These are phyloP conservation scores for Rhizoclosmatium globosum DNA, from an alignment of 192 early-diverging fungal species.

Conservation along the genomic window DNA sequence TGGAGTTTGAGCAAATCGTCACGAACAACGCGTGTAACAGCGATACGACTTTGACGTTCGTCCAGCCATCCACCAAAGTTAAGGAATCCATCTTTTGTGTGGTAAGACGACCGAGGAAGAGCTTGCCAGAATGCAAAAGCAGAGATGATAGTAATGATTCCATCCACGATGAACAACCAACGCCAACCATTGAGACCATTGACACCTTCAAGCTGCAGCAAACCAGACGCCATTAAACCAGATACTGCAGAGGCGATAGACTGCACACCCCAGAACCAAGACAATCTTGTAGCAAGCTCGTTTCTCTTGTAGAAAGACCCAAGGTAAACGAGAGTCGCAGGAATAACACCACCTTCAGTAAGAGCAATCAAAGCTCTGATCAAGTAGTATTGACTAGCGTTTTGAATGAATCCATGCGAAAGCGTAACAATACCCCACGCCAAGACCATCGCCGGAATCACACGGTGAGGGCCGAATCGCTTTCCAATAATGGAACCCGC, in stretches of 20 bases:
- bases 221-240: no score
- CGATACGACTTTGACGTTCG: slow-evolving; percentile 63
- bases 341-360: slow-evolving; percentile 37
- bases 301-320: slow-evolving; percentile 30
- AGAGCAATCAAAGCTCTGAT: slow-evolving; percentile 21
- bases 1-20: slow-evolving; percentile 62
- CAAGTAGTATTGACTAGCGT: slow-evolving; percentile 9
- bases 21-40: no score
- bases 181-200: slow-evolving; percentile 68
- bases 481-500: slow-evolving; percentile 21
- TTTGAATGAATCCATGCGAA: background rate
- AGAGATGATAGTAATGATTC: slow-evolving; percentile 58
- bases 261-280: slow-evolving; percentile 35
- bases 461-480: slow-evolving; percentile 29
- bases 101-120: slow-evolving; percentile 58
- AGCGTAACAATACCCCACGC: slow-evolving; percentile 23
- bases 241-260: slow-evolving; percentile 54
- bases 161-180: slow-evolving; percentile 74
- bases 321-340: slow-evolving; percentile 34
- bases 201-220: slow-evolving; percentile 59
- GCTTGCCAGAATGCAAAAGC: slow-evolving; percentile 64
- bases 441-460: slow-evolving; percentile 33
- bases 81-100: no score
- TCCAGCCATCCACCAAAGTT: slow-evolving; percentile 25
- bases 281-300: slow-evolving; percentile 19